phyloP scores from a whole-genome alignment of 2,329 filamentous ascomycete genomes.

The Verticillium klebahnii region DNA sequence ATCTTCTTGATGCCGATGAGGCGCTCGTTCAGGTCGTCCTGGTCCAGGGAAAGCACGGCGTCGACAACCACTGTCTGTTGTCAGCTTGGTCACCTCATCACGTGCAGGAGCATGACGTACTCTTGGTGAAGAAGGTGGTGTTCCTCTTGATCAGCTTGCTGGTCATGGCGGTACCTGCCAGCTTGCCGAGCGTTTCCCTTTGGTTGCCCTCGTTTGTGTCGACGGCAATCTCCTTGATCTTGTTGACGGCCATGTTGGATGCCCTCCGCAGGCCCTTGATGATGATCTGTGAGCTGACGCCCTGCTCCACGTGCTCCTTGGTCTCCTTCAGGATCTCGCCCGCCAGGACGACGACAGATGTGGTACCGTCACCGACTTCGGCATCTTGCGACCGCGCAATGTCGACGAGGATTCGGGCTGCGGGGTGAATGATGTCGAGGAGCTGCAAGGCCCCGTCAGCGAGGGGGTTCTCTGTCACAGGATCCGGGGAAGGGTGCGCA shows the following conservation, averaged over 20 bases:
- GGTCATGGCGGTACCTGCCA: slow-evolving; percentile 96
- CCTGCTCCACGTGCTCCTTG: slow-evolving; percentile 93
- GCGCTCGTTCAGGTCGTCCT: slow-evolving; percentile 95
- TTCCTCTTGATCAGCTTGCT: slow-evolving; percentile 99
- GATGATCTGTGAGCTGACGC: slow-evolving; percentile 94
- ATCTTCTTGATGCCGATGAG: slow-evolving; percentile 99
- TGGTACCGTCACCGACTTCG: slow-evolving; percentile 97
- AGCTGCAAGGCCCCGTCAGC: slow-evolving; percentile 49
- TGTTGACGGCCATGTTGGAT: slow-evolving; percentile 89
- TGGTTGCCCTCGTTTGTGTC: slow-evolving; percentile 77
- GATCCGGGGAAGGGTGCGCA: slow-evolving; percentile 25
- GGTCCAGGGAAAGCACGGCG: slow-evolving; percentile 89
- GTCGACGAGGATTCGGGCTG: slow-evolving; percentile 93
- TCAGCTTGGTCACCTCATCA: slow-evolving; percentile 8
- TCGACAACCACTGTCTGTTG: slow-evolving; percentile 83
- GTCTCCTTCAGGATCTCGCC: slow-evolving; percentile 97
- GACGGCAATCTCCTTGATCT: slow-evolving; percentile 96
- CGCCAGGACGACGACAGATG: slow-evolving; percentile 94
- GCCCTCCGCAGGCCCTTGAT: slow-evolving; percentile 92
- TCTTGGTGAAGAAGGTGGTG: slow-evolving; percentile 95
- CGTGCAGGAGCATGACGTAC: slow-evolving; percentile 43
- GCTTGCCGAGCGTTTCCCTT: slow-evolving; percentile 81
- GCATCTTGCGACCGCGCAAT: slow-evolving; percentile 98
- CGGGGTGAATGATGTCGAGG: slow-evolving; percentile 96
- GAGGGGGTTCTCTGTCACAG: slow-evolving; percentile 1